Percentiles rank a stretch among this genome's conserved stretches.
Conservation (phyloP, 2,329 filamentous ascomycete genomes). For the Hypoxylon sp. region DNA sequence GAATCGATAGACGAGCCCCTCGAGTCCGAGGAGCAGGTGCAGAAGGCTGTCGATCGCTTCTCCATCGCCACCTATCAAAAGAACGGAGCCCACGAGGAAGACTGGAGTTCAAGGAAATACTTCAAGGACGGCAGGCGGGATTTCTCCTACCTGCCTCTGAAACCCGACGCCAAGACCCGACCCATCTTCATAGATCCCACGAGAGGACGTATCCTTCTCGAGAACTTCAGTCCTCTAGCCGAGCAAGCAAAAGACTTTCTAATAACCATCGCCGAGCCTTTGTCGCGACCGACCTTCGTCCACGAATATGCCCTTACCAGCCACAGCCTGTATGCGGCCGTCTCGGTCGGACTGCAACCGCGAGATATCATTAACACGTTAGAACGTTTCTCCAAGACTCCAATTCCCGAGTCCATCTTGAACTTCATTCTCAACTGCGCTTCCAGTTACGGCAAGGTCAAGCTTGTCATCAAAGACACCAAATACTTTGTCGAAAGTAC, state of each 20-base stretch:
- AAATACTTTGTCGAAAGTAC: constrained; percentile 93
- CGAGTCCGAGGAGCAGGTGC: constrained; percentile 62
- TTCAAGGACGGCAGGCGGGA: constrained; percentile 62
- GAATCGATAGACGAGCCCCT: constrained; percentile 54
- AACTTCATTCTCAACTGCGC: constrained; percentile 82
- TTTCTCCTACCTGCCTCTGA: constrained; percentile 82
- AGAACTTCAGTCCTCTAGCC: constrained; percentile 91
- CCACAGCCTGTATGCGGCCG: constrained; percentile 93
- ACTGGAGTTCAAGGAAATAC: constrained; percentile 56
- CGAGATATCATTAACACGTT: constrained; percentile 90
- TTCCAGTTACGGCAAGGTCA: constrained; percentile 92
- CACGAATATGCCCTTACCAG: constrained; percentile 94
- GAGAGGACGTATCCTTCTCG: constrained; percentile 86
- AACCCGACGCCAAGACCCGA: constrained; percentile 86
- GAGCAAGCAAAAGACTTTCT: constrained; percentile 91
- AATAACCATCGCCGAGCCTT: constrained; percentile 92
- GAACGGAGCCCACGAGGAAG: constrained; percentile 51
- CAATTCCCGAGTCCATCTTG: constrained; percentile 80
- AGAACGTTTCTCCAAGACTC: constrained; percentile 87
- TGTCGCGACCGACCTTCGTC: constrained; percentile 87
- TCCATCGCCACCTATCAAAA: constrained; percentile 61
- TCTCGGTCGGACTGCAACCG: constrained; percentile 90
- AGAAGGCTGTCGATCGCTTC: constrained; percentile 68
- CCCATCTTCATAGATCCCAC: constrained; percentile 93
- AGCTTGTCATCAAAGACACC: constrained; percentile 92